Base-by-base conservation (phyloP, 2,329 filamentous ascomycete species). In the Fusarium stilboides region DNA sequence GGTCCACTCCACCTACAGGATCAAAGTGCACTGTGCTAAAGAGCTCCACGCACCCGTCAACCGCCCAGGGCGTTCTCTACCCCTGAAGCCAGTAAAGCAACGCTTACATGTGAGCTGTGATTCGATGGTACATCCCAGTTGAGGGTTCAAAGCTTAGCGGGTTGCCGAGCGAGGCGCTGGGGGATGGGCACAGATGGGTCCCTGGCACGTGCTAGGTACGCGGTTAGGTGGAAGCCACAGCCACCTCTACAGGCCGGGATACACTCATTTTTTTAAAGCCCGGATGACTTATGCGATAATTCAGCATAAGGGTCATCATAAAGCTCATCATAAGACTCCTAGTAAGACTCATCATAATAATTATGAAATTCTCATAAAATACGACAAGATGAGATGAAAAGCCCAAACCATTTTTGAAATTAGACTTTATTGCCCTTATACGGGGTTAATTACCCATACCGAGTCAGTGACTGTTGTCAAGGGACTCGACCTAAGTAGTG, bases 101-200 rank as follows among this genome's bases (percentile, higher is more conserved):
- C 53, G 44, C 51, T 42, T 53, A 51, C 39, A 47, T 19, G 34
- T 39, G 53, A 60, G 40, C 40, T 57, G 28, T 65, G 67, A 73
- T 74, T 72, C 58, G 72, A 26, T 17, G 20, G 46, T 47, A 37
- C 37, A 43, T 52, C 65, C 56, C 31, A 10, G 39, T 61, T 37
- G 42, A 42, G 52, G 55, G 52, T 56, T 55, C 66, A 65, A 64
- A 57, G 70, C 57, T 69, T 71, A 62, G 64, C 54, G 59, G 57
- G 68, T 58, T 69, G 66, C 62, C 72, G 58, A 73, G 63, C 68
- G 65, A 70, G 65, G 59, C 65, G 72, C 72, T 70, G 68, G 62
- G 62, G 59, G 61, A 57, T 64, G 28, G 36, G 42, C 58, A 31
- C 10, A 31, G 62, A 57, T 47, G 68, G 59, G 50, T 31, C 43